A percentile compares a stretch with the other conserved stretches of the same genome.
phyloP scores from a whole-genome alignment of 768 basidiomycete genomes.

The Collybiopsis luxurians region DNA sequence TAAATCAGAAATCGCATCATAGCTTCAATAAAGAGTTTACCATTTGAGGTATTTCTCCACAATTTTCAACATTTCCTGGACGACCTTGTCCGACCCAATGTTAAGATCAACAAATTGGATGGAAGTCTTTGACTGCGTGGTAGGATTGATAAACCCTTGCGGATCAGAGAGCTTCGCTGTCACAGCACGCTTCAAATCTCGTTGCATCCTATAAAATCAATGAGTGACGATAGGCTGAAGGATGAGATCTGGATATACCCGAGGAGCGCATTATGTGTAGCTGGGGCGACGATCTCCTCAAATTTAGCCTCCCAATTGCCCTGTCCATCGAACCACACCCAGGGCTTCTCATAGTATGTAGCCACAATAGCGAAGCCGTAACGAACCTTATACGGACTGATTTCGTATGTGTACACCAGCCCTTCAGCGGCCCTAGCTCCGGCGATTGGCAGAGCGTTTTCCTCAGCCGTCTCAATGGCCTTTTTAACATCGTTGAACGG shows the following conservation, averaged over 20 bases:
- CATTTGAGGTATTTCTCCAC: not conserved
- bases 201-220: not conserved
- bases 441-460: not conserved
- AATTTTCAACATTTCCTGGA: not conserved
- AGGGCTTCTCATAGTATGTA: not conserved
- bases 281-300: not conserved
- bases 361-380: constrained; percentile 1
- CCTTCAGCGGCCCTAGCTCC: not conserved
- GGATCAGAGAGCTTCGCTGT: not conserved
- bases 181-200: not conserved
- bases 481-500: too few relatives aligned
- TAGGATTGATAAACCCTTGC: constrained; percentile 1
- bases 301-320: not conserved
- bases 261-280: not conserved
- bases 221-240: not conserved
- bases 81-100: not conserved
- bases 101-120: constrained; percentile 1
- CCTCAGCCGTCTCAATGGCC: not conserved
- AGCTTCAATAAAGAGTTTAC: too few relatives aligned
- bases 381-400: not conserved
- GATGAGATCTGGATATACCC: not conserved
- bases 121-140: not conserved
- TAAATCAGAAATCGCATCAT: too few relatives aligned
- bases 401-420: constrained; percentile 5
- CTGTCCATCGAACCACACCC: not conserved